Evolutionary conservation across 345 rosid species (phyloP).

Genomic region (Psidium guajava): DNA sequence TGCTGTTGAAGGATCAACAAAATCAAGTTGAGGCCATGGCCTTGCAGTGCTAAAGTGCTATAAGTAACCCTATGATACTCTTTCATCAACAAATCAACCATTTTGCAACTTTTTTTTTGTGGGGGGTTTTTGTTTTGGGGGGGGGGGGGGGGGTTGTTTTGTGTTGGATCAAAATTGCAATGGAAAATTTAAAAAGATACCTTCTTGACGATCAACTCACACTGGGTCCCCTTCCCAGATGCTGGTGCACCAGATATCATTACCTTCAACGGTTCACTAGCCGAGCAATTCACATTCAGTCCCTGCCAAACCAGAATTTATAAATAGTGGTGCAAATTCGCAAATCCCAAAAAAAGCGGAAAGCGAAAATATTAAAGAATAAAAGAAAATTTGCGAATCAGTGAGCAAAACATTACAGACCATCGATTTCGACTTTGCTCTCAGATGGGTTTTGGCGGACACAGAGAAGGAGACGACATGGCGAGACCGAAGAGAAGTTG

Average conservation of each 20-base stretch:
- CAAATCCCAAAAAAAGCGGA: background rate
- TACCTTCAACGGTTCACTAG: constrained; percentile 56
- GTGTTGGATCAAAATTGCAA: background rate
- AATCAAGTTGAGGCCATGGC: background rate
- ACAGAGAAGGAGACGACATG: constrained; percentile 14
- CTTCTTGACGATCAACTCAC: constrained; percentile 70
- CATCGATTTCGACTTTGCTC: background rate
- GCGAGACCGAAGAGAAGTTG: constrained; percentile 2
- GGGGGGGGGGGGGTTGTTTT: too few relatives aligned
- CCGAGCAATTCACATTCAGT: constrained; percentile 38
- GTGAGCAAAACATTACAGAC: background rate
- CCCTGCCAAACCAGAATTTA: constrained; percentile 5
- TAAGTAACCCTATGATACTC: background rate
- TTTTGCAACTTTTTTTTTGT: background rate
- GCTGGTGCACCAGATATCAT: constrained; percentile 96
- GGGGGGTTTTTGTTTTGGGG: too few relatives aligned
- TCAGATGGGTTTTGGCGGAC: constrained; percentile 7
- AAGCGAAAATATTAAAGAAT: background rate
- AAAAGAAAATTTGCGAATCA: too few relatives aligned
- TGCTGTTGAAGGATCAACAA: background rate
- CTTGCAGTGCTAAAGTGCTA: background rate
- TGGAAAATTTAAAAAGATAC: constrained; percentile 6
- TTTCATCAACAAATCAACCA: background rate
- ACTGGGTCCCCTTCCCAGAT: constrained; percentile 91
- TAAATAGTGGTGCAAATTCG: background rate